phyloP scores from a whole-genome alignment of 305 asterid species.

The Fraxinus greggii region DNA sequence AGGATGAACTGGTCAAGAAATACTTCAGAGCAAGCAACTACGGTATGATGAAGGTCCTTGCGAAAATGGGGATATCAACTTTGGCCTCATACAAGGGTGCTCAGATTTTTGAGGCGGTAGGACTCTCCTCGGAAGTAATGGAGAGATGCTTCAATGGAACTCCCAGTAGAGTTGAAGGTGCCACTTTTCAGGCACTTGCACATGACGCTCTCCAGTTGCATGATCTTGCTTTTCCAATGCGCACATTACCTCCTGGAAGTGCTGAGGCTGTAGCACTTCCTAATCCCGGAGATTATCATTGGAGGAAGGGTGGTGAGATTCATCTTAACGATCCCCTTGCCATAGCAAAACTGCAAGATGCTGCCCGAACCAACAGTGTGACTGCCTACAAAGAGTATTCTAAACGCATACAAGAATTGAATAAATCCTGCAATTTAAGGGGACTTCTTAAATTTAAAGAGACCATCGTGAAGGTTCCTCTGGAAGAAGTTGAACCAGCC shows the following conservation, averaged over 20 bases:
- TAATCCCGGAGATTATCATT: slow-evolving; percentile 95
- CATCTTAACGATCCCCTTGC: slow-evolving; percentile 98
- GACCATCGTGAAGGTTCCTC: slow-evolving; percentile 51
- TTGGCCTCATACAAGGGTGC: slow-evolving; percentile 99
- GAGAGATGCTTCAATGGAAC: slow-evolving; percentile 90
- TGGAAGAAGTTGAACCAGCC: slow-evolving; percentile 90
- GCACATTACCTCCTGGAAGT: slow-evolving; percentile 79
- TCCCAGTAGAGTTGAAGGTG: slow-evolving; percentile 99
- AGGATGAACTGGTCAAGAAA: slow-evolving; percentile 79
- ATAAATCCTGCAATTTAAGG: slow-evolving; percentile 85
- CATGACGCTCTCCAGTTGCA: slow-evolving; percentile 80
- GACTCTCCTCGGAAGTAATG: slow-evolving; percentile 98
- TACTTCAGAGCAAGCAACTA: slow-evolving; percentile 83
- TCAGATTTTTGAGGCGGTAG: slow-evolving; percentile 99
- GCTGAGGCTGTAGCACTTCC: slow-evolving; percentile 98
- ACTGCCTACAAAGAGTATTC: slow-evolving; percentile 96
- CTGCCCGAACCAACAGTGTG: slow-evolving; percentile 83
- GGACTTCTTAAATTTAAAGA: slow-evolving; percentile 93
- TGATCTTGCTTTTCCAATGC: slow-evolving; percentile 86
- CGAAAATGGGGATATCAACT: slow-evolving; percentile 99
- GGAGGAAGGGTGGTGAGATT: slow-evolving; percentile 98
- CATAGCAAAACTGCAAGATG: slow-evolving; percentile 92
- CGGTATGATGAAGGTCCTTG: slow-evolving; percentile 99
- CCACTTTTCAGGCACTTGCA: slow-evolving; percentile 94
- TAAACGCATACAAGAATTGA: slow-evolving; percentile 76